Base-by-base conservation (phyloP, 352 stramenopile genomes). In the Pythium aquatile region DNA sequence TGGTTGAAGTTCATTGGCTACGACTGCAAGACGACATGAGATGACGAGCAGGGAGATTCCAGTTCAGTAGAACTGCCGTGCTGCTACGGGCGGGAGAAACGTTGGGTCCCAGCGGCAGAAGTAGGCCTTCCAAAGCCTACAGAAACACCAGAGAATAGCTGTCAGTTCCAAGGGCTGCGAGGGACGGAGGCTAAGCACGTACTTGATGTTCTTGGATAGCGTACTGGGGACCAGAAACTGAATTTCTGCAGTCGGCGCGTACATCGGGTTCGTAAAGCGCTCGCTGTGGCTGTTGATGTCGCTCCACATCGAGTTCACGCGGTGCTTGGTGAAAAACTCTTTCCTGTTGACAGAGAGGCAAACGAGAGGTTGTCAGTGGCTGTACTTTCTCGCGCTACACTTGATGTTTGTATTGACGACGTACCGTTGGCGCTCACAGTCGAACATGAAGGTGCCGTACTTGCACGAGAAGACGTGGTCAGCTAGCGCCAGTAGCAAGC, bases 401-500 rank as follows among this genome's bases (percentile, higher is more conserved):
- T 51, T 51, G 44, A 11, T 51, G 10, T 51, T 51, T 51, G 44
- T 51, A 51, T 29, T 8, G 20, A 51, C 4, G 14, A 61, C 77
- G 52, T 52, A 88, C 76, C 87, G 73, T 68, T 97, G 87, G 51
- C 87, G 88, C 67, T 98, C 97, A 53, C 85, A 98, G 79, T 99
- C 94, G 66, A 97, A 99, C 77, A 99, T 90, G 69, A 99, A 98
- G 17, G 92, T 99, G 37, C 97, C 96, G 68, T 98, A 99, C 42
- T 98, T 97, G 75, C 96, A 98, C 17, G 90, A 98, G 69, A 98
- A 98, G 14, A 99, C 80, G 65, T 99, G 92, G 59, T 99, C 96
- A 0, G 93, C 95, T 2, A 99, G 76, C 9, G 93, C 72, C n/a
- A 99, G 69, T 35, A 99, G 72, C 5, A 97, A 57, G 4, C 69